Evolutionary conservation across 768 basidiomycete genomes (phyloP), one percentile per base, ranked within the genome.

Genomic region (Naganishia randhawae): DNA sequence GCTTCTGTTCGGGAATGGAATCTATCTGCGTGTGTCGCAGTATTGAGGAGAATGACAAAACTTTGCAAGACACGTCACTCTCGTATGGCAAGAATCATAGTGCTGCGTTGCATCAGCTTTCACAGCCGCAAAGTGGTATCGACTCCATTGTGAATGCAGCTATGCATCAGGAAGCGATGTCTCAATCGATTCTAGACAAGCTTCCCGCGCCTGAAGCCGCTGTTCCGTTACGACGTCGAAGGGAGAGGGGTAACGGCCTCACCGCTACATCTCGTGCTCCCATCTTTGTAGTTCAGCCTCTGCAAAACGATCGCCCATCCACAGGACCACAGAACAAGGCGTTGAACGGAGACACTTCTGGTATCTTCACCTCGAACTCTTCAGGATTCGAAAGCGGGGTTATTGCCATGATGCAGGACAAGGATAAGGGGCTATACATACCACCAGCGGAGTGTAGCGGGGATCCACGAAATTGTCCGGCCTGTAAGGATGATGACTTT

Each of bases 181-280:
- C 62, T 17, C 57, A 53, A 31, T 90, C 87, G 61, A 88, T 89
- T 65, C 83, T 90, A 45, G 89, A 90, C 67, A 86, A 89, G 72
- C 84, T 90, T 0, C 89, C 90, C 41, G 84, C 86, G 11, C 92
- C 89, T 77, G 88, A 92, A 73, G 86, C 90, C 0, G 85, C 92
- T 2, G 86, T 94, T 31, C 90, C 91, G 35, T 85, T 94, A 41
- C 88, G 88, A 63, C 86, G 88, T 45, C 84, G 85, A 29, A 25
- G 66, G 37, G 16, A 27, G 22, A 13, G 66, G 42, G 53, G 10
- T 39, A 22, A 25, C 52, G 54, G 51, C 33, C 10, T 17, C 6
- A 8, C 41, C 17, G 48, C 1, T 10, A n/a, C 35, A 22, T 33
- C 45, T 5, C 45, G 50, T 9, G 17, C 29, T 9, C 67, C 67